A percentile compares a stretch with the other conserved stretches of the same genome.
Conservation (phyloP, 139 green algal genomes). For the Prasinococcaceae sp. region DNA sequence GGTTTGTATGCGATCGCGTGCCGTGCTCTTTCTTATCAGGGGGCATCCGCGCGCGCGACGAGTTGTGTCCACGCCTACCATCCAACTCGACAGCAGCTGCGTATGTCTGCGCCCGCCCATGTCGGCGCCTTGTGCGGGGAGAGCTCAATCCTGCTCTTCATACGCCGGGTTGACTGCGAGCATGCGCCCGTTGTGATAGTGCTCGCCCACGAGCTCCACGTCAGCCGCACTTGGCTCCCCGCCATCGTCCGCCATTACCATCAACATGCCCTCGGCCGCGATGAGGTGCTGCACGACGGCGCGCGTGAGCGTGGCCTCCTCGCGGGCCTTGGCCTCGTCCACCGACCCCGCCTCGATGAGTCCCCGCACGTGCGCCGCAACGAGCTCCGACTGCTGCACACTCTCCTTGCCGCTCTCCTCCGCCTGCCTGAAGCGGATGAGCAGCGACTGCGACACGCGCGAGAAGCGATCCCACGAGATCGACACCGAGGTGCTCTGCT, state of each 20-base stretch:
- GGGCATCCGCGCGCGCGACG: too few species aligned
- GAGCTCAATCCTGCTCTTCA: too few species aligned
- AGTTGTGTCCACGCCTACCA: too few species aligned
- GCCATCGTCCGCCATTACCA: slow-evolving; percentile 16
- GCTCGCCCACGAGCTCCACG: too few species aligned
- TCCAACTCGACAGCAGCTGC: too few species aligned
- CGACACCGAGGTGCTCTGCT: slow-evolving; percentile 6
- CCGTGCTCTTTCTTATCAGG: too few species aligned
- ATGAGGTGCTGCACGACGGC: slow-evolving; percentile 30
- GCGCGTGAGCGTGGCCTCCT: background rate
- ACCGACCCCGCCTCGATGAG: too few species aligned
- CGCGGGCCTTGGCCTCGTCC: slow-evolving; percentile 5
- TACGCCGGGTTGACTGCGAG: too few species aligned
- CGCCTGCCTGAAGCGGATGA: slow-evolving; percentile 37
- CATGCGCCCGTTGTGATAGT: too few species aligned
- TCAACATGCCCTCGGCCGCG: slow-evolving; percentile 15
- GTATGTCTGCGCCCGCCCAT: too few species aligned
- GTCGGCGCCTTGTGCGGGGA: too few species aligned
- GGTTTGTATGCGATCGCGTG: too few species aligned
- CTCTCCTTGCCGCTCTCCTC: slow-evolving; percentile 64
- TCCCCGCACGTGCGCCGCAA: slow-evolving; percentile 2
- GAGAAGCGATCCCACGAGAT: slow-evolving; percentile 16
- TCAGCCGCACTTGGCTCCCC: background rate
- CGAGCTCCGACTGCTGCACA: background rate
- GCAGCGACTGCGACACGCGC: slow-evolving; percentile 24